These are phyloP conservation scores for Oryza brachyantha DNA, from an alignment of 176 grass and related monocot species.

Conservation along the genomic window DNA sequence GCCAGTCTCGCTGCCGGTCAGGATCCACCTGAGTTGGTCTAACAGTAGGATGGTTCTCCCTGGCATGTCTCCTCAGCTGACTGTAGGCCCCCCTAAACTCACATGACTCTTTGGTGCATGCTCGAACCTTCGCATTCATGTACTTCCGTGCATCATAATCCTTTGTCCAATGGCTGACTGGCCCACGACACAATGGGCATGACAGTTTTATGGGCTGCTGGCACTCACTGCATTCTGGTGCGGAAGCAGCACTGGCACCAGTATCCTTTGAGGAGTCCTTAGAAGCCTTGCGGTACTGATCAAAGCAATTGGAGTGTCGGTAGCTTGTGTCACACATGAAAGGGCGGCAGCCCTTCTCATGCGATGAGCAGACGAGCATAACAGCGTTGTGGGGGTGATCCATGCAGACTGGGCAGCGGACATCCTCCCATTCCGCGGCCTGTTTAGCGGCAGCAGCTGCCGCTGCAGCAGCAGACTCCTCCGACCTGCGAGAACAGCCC, in stretches of 20 bases:
- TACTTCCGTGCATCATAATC: slow-evolving; percentile 51
- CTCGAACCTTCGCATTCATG: slow-evolving; percentile 65
- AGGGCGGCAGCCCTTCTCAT: slow-evolving; percentile 75
- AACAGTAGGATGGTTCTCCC: slow-evolving; percentile 55
- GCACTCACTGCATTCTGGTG: slow-evolving; percentile 30
- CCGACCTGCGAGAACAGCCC: slow-evolving; percentile 27
- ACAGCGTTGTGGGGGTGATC: slow-evolving; percentile 91
- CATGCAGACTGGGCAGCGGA: slow-evolving; percentile 84
- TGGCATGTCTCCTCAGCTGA: slow-evolving; percentile 79
- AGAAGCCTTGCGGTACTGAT: slow-evolving; percentile 68
- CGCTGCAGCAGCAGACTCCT: not conserved
- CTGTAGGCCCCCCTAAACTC: slow-evolving; percentile 61
- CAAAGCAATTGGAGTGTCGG: slow-evolving; percentile 74
- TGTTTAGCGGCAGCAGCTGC: slow-evolving; percentile 26
- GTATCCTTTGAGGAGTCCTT: slow-evolving; percentile 54
- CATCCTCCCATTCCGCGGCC: slow-evolving; percentile 64
- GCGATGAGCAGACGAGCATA: slow-evolving; percentile 69
- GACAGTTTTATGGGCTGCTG: slow-evolving; percentile 38
- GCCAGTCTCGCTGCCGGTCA: slow-evolving; percentile 68
- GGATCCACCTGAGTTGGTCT: slow-evolving; percentile 79
- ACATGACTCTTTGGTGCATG: slow-evolving; percentile 67
- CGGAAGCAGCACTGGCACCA: not conserved
- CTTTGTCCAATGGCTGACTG: slow-evolving; percentile 58
- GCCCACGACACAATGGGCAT: slow-evolving; percentile 73
- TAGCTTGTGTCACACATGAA: slow-evolving; percentile 82